These are phyloP conservation scores for Linum trigynum DNA, from an alignment of 345 rosid genomes.

Conservation along the genomic window DNA sequence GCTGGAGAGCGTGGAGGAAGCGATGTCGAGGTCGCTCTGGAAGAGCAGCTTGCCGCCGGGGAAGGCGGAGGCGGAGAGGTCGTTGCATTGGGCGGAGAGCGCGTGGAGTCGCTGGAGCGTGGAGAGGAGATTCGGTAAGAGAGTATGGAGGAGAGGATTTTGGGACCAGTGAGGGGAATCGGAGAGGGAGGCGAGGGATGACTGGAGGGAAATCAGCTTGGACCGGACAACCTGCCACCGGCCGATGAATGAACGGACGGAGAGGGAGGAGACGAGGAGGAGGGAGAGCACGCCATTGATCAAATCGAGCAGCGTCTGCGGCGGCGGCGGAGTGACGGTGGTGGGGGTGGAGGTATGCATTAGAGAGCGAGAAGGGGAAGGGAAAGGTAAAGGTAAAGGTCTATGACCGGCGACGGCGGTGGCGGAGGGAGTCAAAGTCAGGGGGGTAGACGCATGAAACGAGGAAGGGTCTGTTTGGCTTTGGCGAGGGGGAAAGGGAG, in stretches of 20 bases:
- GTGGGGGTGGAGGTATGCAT: background rate
- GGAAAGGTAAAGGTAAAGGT: no score
- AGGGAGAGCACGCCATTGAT: constrained; percentile 51
- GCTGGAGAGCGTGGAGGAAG: constrained; percentile 45
- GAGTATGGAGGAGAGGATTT: constrained; percentile 63
- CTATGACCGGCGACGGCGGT: constrained; percentile 7
- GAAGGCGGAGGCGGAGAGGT: constrained; percentile 29
- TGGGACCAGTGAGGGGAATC: constrained; percentile 65
- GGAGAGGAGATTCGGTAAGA: constrained; percentile 57
- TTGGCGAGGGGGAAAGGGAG: constrained; percentile 13
- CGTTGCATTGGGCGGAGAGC: constrained; percentile 45
- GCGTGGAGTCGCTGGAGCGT: constrained; percentile 66
- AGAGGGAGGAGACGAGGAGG: constrained; percentile 49
- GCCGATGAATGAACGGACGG: constrained; percentile 54
- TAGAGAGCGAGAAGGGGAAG: background rate
- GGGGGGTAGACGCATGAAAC: constrained; percentile 2
- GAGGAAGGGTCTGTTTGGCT: constrained; percentile 1
- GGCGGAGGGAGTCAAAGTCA: constrained; percentile 34
- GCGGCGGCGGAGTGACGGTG: constrained; percentile 27
- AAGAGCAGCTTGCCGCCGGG: constrained; percentile 66
- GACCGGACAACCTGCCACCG: constrained; percentile 66
- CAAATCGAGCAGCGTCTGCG: constrained; percentile 50
- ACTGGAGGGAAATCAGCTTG: constrained; percentile 46
- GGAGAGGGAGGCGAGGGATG: constrained; percentile 46
- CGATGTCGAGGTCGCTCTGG: constrained; percentile 90